Evolutionary conservation across 768 basidiomycete genomes (phyloP).

Genomic region (Tephrocybe sp.): DNA sequence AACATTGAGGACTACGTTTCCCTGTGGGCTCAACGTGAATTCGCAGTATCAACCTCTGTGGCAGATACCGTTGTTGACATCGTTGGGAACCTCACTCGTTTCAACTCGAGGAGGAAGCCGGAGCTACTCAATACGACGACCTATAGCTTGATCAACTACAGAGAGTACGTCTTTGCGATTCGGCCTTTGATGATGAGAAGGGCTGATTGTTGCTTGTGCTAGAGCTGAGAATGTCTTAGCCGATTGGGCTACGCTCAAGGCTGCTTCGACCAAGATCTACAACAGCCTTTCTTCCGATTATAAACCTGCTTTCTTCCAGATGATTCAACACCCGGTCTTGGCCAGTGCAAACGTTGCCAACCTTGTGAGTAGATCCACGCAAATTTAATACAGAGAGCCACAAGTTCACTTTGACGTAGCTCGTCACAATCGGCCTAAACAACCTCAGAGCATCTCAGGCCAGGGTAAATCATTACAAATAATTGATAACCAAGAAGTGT

Average conservation of each 20-base stretch:
- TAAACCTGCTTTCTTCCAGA: conserved; percentile 67
- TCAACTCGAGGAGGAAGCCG: conserved; percentile 62
- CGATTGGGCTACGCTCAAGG: conserved; percentile 48
- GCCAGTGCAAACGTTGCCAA: conserved; percentile 58
- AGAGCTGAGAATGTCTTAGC: conserved; percentile 60
- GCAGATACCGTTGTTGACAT: conserved; percentile 49
- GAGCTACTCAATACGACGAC: conserved; percentile 65
- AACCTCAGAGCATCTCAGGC: conserved; percentile 66
- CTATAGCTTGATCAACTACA: conserved; percentile 63
- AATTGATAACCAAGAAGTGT: background rate
- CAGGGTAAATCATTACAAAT: conserved; percentile 31
- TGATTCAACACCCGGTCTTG: conserved; percentile 65
- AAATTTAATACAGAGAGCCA: background rate
- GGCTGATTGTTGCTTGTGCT: background rate
- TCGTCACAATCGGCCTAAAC: conserved; percentile 59
- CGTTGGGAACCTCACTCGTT: conserved; percentile 54
- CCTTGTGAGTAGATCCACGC: conserved; percentile 33
- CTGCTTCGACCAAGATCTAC: conserved; percentile 54
- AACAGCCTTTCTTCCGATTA: conserved; percentile 44
- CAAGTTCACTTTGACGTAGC: conserved; percentile 19
- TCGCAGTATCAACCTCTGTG: conserved; percentile 42
- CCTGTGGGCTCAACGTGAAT: conserved; percentile 66
- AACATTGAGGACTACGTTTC: conserved; percentile 55
- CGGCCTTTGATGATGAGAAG: background rate
- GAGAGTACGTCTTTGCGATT: conserved; percentile 49